Evolutionary conservation across 352 stramenopile genomes (phyloP).

Genomic region (Globisporangium nodosum): DNA sequence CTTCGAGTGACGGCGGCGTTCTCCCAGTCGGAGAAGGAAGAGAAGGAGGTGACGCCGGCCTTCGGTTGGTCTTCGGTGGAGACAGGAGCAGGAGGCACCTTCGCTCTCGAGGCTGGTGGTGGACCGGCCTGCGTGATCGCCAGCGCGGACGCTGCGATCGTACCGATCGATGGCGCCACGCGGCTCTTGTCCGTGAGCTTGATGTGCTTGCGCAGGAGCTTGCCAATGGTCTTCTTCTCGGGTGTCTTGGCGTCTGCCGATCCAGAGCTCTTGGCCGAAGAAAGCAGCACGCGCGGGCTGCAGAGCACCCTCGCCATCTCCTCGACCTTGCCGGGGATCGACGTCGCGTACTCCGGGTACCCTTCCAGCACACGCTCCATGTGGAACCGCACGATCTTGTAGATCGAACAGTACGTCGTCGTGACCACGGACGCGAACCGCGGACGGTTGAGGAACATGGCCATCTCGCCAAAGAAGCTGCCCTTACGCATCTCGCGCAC

Average conservation of each 20-base stretch:
- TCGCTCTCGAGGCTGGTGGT: too few relatives aligned
- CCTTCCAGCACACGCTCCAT: constrained; percentile 44
- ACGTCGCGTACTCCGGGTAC: constrained; percentile 32
- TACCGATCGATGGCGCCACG: constrained; percentile 18
- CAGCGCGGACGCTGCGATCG: not conserved
- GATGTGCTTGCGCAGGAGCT: constrained; percentile 44
- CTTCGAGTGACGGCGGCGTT: not conserved
- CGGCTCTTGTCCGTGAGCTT: constrained; percentile 28
- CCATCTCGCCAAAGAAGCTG: constrained; percentile 61
- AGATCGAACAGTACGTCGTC: constrained; percentile 55
- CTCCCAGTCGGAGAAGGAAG: too few relatives aligned
- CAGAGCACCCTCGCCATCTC: constrained; percentile 42
- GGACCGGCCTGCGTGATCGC: not conserved
- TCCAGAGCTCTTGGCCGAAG: not conserved
- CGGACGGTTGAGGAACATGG: constrained; percentile 48
- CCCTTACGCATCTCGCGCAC: constrained; percentile 68
- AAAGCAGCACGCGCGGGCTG: not conserved
- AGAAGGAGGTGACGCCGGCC: too few relatives aligned
- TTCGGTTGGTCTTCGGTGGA: too few relatives aligned
- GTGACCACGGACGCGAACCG: constrained; percentile 50
- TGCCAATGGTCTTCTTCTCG: constrained; percentile 39
- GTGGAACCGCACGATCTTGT: constrained; percentile 58
- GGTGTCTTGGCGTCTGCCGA: not conserved
- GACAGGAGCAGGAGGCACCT: too few relatives aligned
- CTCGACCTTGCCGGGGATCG: constrained; percentile 25